These are phyloP conservation scores for Oryza australiensis DNA, from an alignment of 176 grass and related monocot genomes.

Conservation along the genomic window DNA sequence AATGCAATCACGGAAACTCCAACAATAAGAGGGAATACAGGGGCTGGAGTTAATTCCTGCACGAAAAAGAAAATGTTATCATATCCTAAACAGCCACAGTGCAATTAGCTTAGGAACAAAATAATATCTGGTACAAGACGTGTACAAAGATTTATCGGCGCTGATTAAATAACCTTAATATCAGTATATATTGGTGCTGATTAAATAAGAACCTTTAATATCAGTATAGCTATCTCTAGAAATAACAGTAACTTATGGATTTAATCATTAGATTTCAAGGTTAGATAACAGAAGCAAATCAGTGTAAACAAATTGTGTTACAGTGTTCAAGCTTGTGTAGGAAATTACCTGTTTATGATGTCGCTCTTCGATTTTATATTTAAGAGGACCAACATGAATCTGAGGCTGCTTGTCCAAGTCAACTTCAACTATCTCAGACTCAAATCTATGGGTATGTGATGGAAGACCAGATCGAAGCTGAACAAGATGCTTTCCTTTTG, in stretches of 20 bases:
- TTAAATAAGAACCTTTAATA: neutral
- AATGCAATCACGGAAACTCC: conserved; percentile 74
- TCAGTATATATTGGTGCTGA: neutral
- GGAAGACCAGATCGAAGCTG: conserved; percentile 77
- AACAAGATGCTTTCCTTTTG: conserved; percentile 74
- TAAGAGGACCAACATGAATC: conserved; percentile 84
- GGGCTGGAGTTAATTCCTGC: conserved; percentile 76
- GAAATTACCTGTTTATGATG: conserved; percentile 82
- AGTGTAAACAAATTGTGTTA: neutral
- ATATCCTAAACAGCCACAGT: conserved; percentile 18
- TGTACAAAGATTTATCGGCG: conserved; percentile 28
- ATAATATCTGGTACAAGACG: conserved; percentile 1
- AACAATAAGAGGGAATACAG: conserved; percentile 76
- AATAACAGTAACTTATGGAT: conserved; percentile 6
- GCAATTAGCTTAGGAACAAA: conserved; percentile 11
- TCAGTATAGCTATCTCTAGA: neutral
- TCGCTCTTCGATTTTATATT: conserved; percentile 73
- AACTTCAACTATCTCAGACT: conserved; percentile 78
- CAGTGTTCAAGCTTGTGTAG: conserved; percentile 12
- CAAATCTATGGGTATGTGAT: conserved; percentile 68
- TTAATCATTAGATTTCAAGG: conserved; percentile 10
- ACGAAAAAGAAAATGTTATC: conserved; percentile 27
- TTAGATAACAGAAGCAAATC: conserved; percentile 17
- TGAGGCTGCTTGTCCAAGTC: conserved; percentile 87
- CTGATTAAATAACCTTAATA: neutral